Conservation (phyloP, 129 eudicot species). For the Logfia minima region DNA sequence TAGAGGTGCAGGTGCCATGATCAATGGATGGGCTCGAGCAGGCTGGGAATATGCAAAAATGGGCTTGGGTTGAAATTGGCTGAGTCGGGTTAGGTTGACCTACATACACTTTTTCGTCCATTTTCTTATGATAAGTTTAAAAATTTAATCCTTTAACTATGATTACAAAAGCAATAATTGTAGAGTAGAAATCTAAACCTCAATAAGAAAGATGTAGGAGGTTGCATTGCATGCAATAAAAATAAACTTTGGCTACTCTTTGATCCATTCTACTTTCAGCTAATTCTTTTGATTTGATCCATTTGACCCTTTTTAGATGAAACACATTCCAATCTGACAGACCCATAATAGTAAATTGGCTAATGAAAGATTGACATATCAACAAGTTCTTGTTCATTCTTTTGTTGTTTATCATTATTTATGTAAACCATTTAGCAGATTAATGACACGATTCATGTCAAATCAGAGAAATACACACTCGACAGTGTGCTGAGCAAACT, state of each 20-base stretch:
- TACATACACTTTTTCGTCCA: neutral
- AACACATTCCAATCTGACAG: neutral
- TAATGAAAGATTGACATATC: neutral
- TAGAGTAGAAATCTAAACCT: neutral
- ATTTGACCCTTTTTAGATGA: neutral
- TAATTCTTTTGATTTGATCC: neutral
- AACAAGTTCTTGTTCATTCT: neutral
- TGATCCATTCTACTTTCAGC: neutral
- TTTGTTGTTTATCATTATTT: neutral
- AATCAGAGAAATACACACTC: conserved; percentile 91
- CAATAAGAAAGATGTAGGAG: neutral
- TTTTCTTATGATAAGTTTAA: no score
- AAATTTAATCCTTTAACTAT: no score
- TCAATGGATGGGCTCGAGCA: neutral
- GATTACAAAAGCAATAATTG: neutral
- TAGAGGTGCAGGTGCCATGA: neutral
- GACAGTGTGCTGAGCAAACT: conserved; percentile 80
- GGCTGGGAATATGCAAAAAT: no score
- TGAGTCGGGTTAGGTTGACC: neutral
- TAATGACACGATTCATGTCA: conserved; percentile 79
- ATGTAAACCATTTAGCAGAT: conserved; percentile 37
- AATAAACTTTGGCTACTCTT: neutral
- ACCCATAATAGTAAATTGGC: neutral
- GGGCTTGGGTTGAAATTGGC: neutral
- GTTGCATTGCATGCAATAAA: neutral